Conservation (phyloP, 2,329 filamentous ascomycete species). For the Rhynchosporium graminicola region DNA sequence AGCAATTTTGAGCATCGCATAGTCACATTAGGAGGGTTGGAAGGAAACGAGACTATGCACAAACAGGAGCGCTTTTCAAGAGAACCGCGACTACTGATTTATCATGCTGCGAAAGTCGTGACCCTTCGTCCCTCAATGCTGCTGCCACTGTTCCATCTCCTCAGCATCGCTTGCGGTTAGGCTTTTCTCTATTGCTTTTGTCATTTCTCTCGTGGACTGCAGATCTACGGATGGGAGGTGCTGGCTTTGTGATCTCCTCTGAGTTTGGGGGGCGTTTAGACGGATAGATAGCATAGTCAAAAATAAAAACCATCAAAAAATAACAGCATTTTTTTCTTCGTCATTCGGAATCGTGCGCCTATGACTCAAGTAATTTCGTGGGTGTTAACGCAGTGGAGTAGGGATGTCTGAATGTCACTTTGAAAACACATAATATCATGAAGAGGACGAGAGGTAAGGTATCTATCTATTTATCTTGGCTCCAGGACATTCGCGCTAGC, state of each 20-base stretch:
- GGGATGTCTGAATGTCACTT: no score
- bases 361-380: no score
- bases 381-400: no score
- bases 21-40: neutral
- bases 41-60: neutral
- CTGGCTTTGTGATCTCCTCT: conserved; percentile 10
- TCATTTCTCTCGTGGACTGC: conserved; percentile 3
- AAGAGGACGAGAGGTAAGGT: no score
- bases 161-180: conserved; percentile 11
- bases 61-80: conserved; percentile 21
- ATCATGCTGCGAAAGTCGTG: neutral
- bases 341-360: no score
- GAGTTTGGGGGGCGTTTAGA: conserved; percentile 29
- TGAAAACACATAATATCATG: no score
- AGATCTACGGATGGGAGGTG: neutral
- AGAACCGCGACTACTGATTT: neutral
- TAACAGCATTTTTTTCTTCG: neutral
- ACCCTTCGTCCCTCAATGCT: neutral
- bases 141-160: neutral
- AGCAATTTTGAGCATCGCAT: neutral
- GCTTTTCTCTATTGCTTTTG: conserved; percentile 17
- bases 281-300: conserved; percentile 34
- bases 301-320: conserved; percentile 16
- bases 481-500: no score
- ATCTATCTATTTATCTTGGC: no score